Base-by-base conservation (phyloP, 345 rosid genomes). In the Geranium rotundifolium region DNA sequence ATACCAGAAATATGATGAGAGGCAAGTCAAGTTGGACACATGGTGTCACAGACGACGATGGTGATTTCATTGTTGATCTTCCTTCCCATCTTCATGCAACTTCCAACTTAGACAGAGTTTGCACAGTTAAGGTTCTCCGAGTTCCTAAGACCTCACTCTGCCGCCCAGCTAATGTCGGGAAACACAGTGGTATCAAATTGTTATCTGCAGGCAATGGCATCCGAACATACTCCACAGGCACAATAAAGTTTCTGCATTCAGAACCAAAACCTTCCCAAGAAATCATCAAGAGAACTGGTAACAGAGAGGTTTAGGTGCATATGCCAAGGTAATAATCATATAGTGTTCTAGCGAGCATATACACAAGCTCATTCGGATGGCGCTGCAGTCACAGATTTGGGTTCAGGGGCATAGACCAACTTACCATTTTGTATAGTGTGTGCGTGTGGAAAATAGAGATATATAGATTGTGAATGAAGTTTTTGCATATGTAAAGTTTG, bases 311-410 rank as follows among this genome's bases (percentile, higher is more conserved):
- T 57, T 39, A 68, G 10, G 4, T 23, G 27, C 2, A 23, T 23
- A 23, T 23, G 27, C 27, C 27, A 23, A 23, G 27, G 27, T 23
- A 23, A 12, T 19, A 41, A 23, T 8, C 46, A 20, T 62, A 46
- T 4, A 60, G 59, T 56, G 57, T 63, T n/a, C 6, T 14, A 60
- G 54, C 7, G 31, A 62, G 30, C 29, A 57, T 23, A 57, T 23
- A 19, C 19, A 50, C 19, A 59, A 55, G 76, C 82, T 81, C 79
- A 58, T 60, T 56, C 61, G 4, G 82, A 81, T 81, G 86, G 86
- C 84, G 80, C 87, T 62, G 63, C 77, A 71, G 86, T 82, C 87
- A 79, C 84, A 74, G 62, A 61, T 62, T 59, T 63, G 82, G 71
- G 84, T 68, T 75, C 58, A 20, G 12, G 15, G 29, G 63, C 52